Conservation (phyloP, 139 green algal genomes). For the Closterium sp. region DNA sequence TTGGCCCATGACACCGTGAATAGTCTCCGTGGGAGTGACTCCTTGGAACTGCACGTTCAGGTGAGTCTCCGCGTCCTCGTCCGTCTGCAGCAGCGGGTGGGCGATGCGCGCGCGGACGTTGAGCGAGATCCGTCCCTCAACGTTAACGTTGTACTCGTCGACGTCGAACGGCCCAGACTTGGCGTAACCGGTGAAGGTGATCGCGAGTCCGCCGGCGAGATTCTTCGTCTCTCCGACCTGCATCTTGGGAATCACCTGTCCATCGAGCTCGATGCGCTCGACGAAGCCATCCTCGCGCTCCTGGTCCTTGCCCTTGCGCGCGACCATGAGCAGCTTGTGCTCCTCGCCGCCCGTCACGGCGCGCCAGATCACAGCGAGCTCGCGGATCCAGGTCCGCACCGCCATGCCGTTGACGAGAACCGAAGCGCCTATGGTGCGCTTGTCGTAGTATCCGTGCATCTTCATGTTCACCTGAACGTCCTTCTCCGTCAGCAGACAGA, state of each 20-base stretch:
- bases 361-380: background rate
- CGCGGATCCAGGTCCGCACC: background rate
- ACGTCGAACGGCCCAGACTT: background rate
- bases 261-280: background rate
- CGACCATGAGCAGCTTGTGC: background rate
- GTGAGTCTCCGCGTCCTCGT: background rate
- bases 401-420: background rate
- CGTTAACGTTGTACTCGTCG: slow-evolving; percentile 3
- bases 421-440: background rate
- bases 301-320: background rate
- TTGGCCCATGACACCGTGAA: background rate
- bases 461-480: background rate
- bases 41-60: background rate
- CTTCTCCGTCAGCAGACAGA: slow-evolving; percentile 1
- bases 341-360: background rate
- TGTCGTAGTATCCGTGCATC: slow-evolving; percentile 10
- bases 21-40: background rate
- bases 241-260: background rate
- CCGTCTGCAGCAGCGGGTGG: background rate
- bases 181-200: background rate
- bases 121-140: background rate
- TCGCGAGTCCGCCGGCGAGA: background rate
- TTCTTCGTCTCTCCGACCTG: background rate
- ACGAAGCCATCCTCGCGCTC: background rate
- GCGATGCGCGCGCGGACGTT: background rate